Percentiles rank a stretch among this genome's conserved stretches.
phyloP scores from a whole-genome alignment of 352 stramenopile genomes.

The Pythium chondricola region DNA sequence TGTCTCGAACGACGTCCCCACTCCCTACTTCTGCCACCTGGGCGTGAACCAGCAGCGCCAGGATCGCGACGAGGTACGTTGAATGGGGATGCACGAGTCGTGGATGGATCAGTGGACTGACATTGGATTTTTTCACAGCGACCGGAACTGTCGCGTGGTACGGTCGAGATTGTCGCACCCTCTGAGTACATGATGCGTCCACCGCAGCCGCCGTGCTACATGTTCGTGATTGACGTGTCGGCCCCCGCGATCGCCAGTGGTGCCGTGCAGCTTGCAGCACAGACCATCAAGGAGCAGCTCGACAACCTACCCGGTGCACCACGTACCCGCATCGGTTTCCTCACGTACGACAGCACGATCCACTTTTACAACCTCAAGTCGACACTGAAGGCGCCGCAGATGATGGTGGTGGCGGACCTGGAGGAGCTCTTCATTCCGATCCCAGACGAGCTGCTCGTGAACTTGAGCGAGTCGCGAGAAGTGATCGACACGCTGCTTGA shows the following conservation, averaged over 20 bases:
- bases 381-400: constrained; percentile 77
- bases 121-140: constrained; percentile 63
- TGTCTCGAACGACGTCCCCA: constrained; percentile 87
- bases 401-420: constrained; percentile 86
- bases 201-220: constrained; percentile 80
- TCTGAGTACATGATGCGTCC: constrained; percentile 89
- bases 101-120: constrained; percentile 87
- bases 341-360: constrained; percentile 81
- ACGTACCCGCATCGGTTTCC: constrained; percentile 77
- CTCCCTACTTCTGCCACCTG: constrained; percentile 98
- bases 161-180: constrained; percentile 80
- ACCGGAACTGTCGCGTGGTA: constrained; percentile 67
- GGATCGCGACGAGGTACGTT: constrained; percentile 89
- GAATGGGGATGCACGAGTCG: constrained; percentile 52
- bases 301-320: constrained; percentile 68
- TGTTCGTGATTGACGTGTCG: constrained; percentile 90
- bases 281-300: constrained; percentile 80
- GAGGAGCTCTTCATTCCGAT: constrained; percentile 89
- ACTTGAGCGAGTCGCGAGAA: constrained; percentile 92
- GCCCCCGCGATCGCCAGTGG: constrained; percentile 63
- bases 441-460: constrained; percentile 97
- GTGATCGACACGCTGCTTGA: constrained; percentile 96
- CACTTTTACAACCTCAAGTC: constrained; percentile 90
- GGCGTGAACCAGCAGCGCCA: constrained; percentile 91
- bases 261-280: constrained; percentile 55